A percentile compares a stretch with the other conserved stretches of the same genome.
phyloP scores from a whole-genome alignment of 108 stramenopile species.

The Fragilariopsis cylindrus region DNA sequence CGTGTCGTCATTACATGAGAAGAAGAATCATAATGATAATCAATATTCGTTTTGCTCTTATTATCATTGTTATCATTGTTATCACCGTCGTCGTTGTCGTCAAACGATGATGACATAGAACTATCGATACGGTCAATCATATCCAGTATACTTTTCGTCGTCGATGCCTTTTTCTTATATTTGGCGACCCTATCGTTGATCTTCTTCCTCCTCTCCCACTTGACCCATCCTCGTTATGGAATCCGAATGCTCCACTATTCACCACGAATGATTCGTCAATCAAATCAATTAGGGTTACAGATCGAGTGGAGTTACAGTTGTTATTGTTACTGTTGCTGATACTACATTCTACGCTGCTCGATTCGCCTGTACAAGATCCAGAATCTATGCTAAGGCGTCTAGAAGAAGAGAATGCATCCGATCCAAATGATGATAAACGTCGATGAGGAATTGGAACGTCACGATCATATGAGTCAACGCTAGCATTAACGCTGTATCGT shows the following conservation, averaged over 20 bases:
- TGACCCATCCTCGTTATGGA: no score
- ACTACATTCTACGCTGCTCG: no score
- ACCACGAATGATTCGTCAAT: slow-evolving; percentile 14
- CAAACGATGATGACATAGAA: neutral
- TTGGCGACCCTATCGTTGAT: neutral
- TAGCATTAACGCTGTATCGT: neutral
- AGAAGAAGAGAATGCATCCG: neutral
- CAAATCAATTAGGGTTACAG: slow-evolving; percentile 6
- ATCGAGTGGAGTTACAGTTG: slow-evolving; percentile 1
- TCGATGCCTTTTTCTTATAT: neutral
- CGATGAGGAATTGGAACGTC: neutral
- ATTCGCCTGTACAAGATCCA: no score
- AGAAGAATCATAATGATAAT: neutral
- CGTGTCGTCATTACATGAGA: slow-evolving; percentile 13
- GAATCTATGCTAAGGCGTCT: no score
- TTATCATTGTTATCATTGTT: neutral
- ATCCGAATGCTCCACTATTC: neutral
- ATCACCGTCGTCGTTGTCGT: slow-evolving; percentile 3
- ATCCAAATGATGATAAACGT: neutral
- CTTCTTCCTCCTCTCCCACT: neutral
- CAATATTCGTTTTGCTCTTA: neutral
- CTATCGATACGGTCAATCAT: slow-evolving; percentile 14
- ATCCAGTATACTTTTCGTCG: slow-evolving; percentile 11
- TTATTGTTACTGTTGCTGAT: no score
- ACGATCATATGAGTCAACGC: neutral